phyloP scores from a whole-genome alignment of 495 filamentous ascomycete species.

The Penicillium maclennaniae region DNA sequence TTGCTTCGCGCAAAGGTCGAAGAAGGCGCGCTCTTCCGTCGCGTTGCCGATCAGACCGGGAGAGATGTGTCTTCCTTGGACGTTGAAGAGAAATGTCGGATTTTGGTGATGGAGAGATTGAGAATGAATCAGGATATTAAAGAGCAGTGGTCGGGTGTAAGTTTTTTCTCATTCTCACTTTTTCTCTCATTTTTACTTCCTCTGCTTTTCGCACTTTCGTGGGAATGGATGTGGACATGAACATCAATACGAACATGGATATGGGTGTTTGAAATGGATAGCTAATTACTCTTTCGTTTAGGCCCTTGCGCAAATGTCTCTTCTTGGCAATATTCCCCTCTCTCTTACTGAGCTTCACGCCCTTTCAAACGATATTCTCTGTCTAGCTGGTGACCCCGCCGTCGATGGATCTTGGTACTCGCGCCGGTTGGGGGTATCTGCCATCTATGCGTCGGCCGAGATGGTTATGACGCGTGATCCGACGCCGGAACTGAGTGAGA shows the following conservation, averaged over 20 bases:
- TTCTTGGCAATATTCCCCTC: slow-evolving; percentile 68
- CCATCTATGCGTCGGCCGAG: slow-evolving; percentile 82
- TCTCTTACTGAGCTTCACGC: slow-evolving; percentile 73
- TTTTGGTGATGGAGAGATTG: slow-evolving; percentile 67
- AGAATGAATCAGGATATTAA: slow-evolving; percentile 66
- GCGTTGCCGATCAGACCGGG: slow-evolving; percentile 5
- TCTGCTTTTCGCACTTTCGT: not conserved
- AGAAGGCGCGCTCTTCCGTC: slow-evolving; percentile 26
- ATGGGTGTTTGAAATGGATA: not conserved
- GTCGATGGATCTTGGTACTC: slow-evolving; percentile 91
- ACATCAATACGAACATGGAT: too few relatives aligned
- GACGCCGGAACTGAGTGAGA: slow-evolving; percentile 62
- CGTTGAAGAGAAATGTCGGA: slow-evolving; percentile 56
- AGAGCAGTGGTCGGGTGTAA: slow-evolving; percentile 78
- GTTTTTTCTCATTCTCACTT: too few relatives aligned
- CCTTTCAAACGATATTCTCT: slow-evolving; percentile 84
- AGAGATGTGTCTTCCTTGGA: slow-evolving; percentile 16
- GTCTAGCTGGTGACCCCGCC: slow-evolving; percentile 72
- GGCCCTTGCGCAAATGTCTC: slow-evolving; percentile 87
- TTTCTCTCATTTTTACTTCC: not conserved
- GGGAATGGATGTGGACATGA: too few relatives aligned
- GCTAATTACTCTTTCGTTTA: slow-evolving; percentile 31
- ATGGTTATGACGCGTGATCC: slow-evolving; percentile 89
- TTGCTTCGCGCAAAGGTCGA: slow-evolving; percentile 50
- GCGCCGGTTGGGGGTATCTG: slow-evolving; percentile 70